Conservation (phyloP, 352 stramenopile species). For the Phytopythium vexans region DNA sequence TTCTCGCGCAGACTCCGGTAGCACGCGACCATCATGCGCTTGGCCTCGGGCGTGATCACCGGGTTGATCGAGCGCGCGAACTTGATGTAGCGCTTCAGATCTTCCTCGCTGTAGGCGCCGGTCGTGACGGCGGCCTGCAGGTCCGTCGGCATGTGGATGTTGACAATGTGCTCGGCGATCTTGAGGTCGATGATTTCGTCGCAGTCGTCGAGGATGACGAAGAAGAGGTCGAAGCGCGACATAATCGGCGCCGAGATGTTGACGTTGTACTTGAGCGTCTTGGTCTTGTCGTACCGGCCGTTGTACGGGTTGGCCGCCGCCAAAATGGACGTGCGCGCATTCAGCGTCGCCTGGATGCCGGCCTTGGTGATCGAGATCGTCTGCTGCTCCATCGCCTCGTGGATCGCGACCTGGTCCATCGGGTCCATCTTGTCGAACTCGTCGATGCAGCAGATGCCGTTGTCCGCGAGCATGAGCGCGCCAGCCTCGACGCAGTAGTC, state of each 20-base stretch:
- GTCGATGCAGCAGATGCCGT: slow-evolving; percentile 99
- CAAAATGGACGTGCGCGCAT: slow-evolving; percentile 99
- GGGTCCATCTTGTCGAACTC: slow-evolving; percentile 99
- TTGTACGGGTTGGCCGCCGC: slow-evolving; percentile 98
- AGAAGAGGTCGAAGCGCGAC: slow-evolving; percentile 99
- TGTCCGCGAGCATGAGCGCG: slow-evolving; percentile 98
- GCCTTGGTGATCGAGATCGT: slow-evolving; percentile 99
- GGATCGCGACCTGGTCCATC: slow-evolving; percentile 97
- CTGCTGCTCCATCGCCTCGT: slow-evolving; percentile 99
- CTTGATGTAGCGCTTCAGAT: slow-evolving; percentile 96
- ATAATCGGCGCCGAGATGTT: slow-evolving; percentile 96
- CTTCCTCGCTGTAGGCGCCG: slow-evolving; percentile 65
- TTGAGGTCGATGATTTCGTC: slow-evolving; percentile 93
- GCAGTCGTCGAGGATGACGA: slow-evolving; percentile 98
- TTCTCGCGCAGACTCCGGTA: slow-evolving; percentile 97
- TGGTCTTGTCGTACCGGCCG: slow-evolving; percentile 92
- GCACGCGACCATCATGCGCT: slow-evolving; percentile 95
- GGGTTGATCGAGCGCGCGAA: slow-evolving; percentile 80
- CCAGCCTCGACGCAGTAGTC: slow-evolving; percentile 92
- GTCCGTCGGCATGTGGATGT: slow-evolving; percentile 89
- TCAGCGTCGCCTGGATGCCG: slow-evolving; percentile 98
- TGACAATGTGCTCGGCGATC: slow-evolving; percentile 98
- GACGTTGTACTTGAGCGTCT: slow-evolving; percentile 88
- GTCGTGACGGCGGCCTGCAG: slow-evolving; percentile 21
- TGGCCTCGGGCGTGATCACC: slow-evolving; percentile 67